Evolutionary conservation across 108 stramenopile species (phyloP).

Genomic region (Epithemia pelagica): DNA sequence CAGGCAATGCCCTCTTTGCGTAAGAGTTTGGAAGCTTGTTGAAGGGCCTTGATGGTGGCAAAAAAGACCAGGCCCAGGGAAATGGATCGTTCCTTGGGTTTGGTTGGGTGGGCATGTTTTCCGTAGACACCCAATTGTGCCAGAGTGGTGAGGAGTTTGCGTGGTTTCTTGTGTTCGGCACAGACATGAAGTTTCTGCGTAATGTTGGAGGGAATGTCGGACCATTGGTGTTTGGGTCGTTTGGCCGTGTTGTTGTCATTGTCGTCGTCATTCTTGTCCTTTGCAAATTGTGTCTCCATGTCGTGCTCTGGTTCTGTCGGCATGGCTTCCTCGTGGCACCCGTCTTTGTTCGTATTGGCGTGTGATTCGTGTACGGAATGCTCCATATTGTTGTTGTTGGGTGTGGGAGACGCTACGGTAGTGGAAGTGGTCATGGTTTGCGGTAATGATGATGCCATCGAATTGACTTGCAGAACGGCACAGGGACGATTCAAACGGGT

Average conservation of each 20-base stretch:
- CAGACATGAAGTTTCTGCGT: conserved; percentile 82
- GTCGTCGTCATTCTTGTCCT: too few relatives aligned
- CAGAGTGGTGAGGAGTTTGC: conserved; percentile 62
- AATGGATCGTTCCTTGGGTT: too few relatives aligned
- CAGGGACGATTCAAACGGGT: too few relatives aligned
- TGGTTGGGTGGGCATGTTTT: conserved; percentile 15
- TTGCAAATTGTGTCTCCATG: neutral
- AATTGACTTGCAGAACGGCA: too few relatives aligned
- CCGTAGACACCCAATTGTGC: conserved; percentile 31
- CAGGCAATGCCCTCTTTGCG: conserved; percentile 44
- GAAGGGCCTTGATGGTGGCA: conserved; percentile 56
- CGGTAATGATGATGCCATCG: too few relatives aligned
- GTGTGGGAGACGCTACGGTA: too few relatives aligned
- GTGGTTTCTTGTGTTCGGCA: conserved; percentile 76
- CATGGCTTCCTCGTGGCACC: too few relatives aligned
- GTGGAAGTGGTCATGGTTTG: too few relatives aligned
- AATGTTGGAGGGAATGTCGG: conserved; percentile 63
- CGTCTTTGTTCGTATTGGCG: too few relatives aligned
- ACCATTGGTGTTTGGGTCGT: conserved; percentile 4
- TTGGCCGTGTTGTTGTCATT: neutral
- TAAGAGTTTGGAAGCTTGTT: conserved; percentile 38
- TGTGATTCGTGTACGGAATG: too few relatives aligned
- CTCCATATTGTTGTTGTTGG: too few relatives aligned
- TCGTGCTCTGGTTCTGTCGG: neutral
- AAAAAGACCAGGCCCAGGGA: conserved; percentile 46